Evolutionary conservation across 2,329 filamentous ascomycete genomes (phyloP), one percentile per base, ranked within the genome.

Genomic region (Colletotrichum chrysophilum): DNA sequence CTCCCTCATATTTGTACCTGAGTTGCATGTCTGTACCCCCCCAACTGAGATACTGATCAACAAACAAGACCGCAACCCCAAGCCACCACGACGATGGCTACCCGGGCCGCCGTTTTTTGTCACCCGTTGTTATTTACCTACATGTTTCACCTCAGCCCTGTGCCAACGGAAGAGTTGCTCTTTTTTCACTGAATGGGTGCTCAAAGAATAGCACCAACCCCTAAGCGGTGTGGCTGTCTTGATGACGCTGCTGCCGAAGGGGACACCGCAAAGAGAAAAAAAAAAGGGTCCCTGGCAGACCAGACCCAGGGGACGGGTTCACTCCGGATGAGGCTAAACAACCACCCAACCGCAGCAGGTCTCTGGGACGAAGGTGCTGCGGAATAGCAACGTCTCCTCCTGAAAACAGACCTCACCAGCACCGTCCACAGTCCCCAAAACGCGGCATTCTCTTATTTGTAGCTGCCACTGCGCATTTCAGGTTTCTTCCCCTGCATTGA

Each of bases 251-350:
- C 64, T 65, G 70, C 30, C 28, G n/a, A 60, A 71, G 28, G 26
- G 13, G 43, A 52, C 43, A 52, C n/a, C n/a, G 43, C n/a, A 52
- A 52, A 16, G 28, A 24, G 3, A 18, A 9, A 55, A 58, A 56
- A 58, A 73, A 68, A 70, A 38, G 26, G 60, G 38, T n/a, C 34
- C 68, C 58, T 65, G 60, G 48, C 56, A 38, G 43, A 28, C 52
- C 34, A 62, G 65, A 52, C 43, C 43, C 43, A 52, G 43, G 43
- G 43, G 43, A 52, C 43, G 73, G 69, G 70, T 43, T 34, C 32
- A 32, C 62, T 43, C 38, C 64, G 64, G 64, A 75, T 75, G 70
- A 75, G 73, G 73, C 73, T 75, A 75, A 73, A 68, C 56, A 71
- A 68, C 64, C 38, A 73, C 71, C n/a, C 43, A 52, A 61, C 61